These are phyloP conservation scores for Fistulifera solaris DNA, from an alignment of 108 stramenopile species.

Conservation along the genomic window DNA sequence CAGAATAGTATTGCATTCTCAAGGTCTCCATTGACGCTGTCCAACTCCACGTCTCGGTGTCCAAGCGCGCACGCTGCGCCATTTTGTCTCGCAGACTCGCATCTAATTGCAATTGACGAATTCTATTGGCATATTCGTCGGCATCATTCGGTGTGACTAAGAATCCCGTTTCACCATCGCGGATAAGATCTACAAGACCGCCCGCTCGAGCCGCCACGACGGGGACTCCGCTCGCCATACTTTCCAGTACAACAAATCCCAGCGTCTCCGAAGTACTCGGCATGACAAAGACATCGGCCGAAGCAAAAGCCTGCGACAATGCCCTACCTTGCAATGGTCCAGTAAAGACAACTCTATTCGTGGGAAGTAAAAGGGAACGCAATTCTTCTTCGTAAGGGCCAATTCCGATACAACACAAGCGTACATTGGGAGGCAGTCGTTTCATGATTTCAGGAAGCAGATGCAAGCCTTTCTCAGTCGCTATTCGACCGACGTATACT, in stretches of 20 bases:
- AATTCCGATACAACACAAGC: constrained; percentile 49
- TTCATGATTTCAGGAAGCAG: constrained; percentile 66
- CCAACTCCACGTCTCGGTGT: constrained; percentile 10
- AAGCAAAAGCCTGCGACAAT: constrained; percentile 50
- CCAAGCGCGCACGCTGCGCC: background rate
- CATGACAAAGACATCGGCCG: constrained; percentile 77
- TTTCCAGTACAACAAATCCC: constrained; percentile 82
- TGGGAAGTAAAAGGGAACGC: constrained; percentile 31
- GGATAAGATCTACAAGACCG: constrained; percentile 65
- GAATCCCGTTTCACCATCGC: constrained; percentile 53
- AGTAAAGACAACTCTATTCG: constrained; percentile 33
- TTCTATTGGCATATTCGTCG: constrained; percentile 20
- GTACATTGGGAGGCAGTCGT: constrained; percentile 38
- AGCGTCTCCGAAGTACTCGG: constrained; percentile 73
- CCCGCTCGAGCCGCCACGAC: constrained; percentile 62
- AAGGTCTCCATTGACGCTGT: background rate
- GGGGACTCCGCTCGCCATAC: constrained; percentile 80
- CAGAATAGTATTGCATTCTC: background rate
- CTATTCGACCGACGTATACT: constrained; percentile 88
- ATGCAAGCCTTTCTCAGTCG: constrained; percentile 73
- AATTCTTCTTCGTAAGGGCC: constrained; percentile 40
- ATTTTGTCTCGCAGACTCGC: background rate
- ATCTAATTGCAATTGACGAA: constrained; percentile 5
- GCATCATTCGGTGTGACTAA: constrained; percentile 41
- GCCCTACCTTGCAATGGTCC: constrained; percentile 37